phyloP scores from a whole-genome alignment of 495 filamentous ascomycete species.

The Staphylotrichum tortipilum region DNA sequence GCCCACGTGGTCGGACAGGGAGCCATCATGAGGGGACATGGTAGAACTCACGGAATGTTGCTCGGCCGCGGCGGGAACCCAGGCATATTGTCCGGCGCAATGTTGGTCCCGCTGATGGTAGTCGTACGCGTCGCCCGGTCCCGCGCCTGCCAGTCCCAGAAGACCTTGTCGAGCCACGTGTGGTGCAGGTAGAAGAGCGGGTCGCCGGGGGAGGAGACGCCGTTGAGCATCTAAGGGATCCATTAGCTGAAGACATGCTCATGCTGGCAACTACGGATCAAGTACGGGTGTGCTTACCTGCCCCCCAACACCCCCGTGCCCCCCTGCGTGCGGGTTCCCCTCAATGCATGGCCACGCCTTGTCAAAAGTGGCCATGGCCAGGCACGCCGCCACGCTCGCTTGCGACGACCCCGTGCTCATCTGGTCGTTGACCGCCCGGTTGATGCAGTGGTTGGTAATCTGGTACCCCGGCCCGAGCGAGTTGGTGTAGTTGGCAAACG shows the following conservation, averaged over 20 bases:
- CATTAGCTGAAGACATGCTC: no score
- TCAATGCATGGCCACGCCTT: conserved; percentile 14
- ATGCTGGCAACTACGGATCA: background rate
- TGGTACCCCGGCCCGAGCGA: conserved; percentile 25
- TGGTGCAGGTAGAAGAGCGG: conserved; percentile 66
- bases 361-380: background rate
- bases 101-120: conserved; percentile 24
- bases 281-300: background rate
- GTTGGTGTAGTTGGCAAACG: conserved; percentile 27
- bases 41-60: background rate
- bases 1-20: no score
- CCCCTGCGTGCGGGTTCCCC: conserved; percentile 10
- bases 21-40: no score
- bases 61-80: background rate
- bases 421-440: conserved; percentile 21
- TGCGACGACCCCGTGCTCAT: background rate
- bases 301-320: conserved; percentile 12
- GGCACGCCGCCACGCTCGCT: conserved; percentile 8
- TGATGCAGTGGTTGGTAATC: background rate
- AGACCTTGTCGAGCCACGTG: conserved; percentile 59
- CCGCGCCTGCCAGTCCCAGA: conserved; percentile 59
- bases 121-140: conserved; percentile 26
- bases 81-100: background rate
- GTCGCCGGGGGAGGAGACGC: conserved; percentile 47
- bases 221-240: conserved; percentile 39